A percentile compares a stretch with the other conserved stretches of the same genome.
phyloP scores from a whole-genome alignment of 495 filamentous ascomycete genomes.

The Penicillium bovifimosum region DNA sequence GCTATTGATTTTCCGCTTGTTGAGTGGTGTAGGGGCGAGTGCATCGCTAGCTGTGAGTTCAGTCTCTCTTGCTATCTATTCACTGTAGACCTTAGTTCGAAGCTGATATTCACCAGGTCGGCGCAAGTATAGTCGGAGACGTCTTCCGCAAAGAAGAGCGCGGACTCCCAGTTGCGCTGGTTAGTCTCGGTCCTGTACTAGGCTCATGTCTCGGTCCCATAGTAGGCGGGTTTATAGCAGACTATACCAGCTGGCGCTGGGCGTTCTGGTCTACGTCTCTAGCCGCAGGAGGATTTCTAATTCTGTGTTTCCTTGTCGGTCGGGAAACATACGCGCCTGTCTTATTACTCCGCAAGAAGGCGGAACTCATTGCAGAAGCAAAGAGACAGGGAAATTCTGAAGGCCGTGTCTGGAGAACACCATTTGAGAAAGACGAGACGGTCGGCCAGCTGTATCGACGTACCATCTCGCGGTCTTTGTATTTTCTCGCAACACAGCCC shows the following conservation, averaged over 20 bases:
- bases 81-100: background rate
- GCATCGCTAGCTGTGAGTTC: slow-evolving; percentile 23
- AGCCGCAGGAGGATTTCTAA: slow-evolving; percentile 48
- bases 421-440: slow-evolving; percentile 1
- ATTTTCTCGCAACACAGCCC: slow-evolving; percentile 43
- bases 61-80: background rate
- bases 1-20: slow-evolving; percentile 37
- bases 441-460: slow-evolving; percentile 2
- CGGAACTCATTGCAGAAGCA: slow-evolving; percentile 38
- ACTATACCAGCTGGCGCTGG: slow-evolving; percentile 38
- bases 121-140: slow-evolving; percentile 41
- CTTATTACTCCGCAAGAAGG: slow-evolving; percentile 46
- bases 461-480: slow-evolving; percentile 34
- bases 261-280: slow-evolving; percentile 48
- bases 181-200: slow-evolving; percentile 47
- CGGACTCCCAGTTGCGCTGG: slow-evolving; percentile 52
- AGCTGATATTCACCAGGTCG: background rate
- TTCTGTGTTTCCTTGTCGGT: slow-evolving; percentile 50
- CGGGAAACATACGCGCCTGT: slow-evolving; percentile 57
- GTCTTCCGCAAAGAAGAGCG: slow-evolving; percentile 50
- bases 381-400: background rate
- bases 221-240: slow-evolving; percentile 50
- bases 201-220: slow-evolving; percentile 53
- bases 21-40: slow-evolving; percentile 1
- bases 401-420: background rate